Percentiles rank a stretch among this genome's conserved stretches.
These are phyloP conservation scores for Senna tora DNA, from an alignment of 306 rosid species.

Conservation along the genomic window DNA sequence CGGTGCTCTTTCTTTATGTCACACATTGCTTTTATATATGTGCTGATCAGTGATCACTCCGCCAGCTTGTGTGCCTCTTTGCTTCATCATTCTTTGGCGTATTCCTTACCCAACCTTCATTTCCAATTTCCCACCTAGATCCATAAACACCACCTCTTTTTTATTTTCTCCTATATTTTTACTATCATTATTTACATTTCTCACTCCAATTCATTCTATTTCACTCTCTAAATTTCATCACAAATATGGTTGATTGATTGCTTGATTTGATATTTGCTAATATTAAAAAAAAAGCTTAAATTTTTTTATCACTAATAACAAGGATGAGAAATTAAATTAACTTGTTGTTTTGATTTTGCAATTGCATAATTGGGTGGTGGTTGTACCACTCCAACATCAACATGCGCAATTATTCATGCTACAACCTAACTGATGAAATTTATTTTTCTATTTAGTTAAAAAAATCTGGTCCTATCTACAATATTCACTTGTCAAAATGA, in stretches of 20 bases:
- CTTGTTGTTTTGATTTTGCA: neutral
- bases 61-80: slow-evolving; percentile 9
- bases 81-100: slow-evolving; percentile 1
- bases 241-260: too few species aligned
- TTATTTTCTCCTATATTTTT: neutral
- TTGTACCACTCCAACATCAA: neutral
- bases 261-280: too few species aligned
- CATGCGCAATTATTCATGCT: slow-evolving; percentile 25
- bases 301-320: too few species aligned
- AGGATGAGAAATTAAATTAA: too few species aligned
- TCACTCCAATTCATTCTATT: too few species aligned
- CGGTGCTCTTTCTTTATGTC: neutral
- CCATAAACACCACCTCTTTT: too few species aligned
- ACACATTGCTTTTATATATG: neutral
- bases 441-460: neutral
- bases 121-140: too few species aligned
- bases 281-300: too few species aligned
- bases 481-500: slow-evolving; percentile 12
- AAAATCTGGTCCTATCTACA: neutral
- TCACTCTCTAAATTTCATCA: too few species aligned
- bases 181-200: too few species aligned
- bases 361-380: slow-evolving; percentile 17
- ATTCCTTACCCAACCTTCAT: neutral
- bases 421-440: neutral
- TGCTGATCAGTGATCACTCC: neutral